Evolutionary conservation across 805 yeast species (phyloP), one percentile per base, ranked within the genome.

Genomic region (Ogataea methanolica): DNA sequence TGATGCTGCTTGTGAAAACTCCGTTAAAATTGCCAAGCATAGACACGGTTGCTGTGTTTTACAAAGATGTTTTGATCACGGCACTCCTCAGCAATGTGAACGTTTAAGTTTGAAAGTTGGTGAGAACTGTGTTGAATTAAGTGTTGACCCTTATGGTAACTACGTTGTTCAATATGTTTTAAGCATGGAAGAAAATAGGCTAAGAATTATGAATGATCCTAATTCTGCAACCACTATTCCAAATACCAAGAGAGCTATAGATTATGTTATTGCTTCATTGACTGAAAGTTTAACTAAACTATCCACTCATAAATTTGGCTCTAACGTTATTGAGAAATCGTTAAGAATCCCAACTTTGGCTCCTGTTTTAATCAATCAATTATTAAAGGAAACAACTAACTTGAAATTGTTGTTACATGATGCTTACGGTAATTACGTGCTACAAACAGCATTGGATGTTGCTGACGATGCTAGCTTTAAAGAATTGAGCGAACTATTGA

Each of bases 1-100:
- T 63, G 94, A 90, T 61, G 85, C 96, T 16, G 94, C 94, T 4
- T 74, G 83, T 49, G 68, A 67, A 14, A 76, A 89, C 54, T 85
- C 94, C 53, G 75, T 82, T 36, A 85, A 82, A 48, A 88, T 94
- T 47, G 96, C 97, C 5, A 89, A 95, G 41, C 98, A 94, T 62
- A 80, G 97, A 61, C 98, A 94, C 62, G 99, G 98, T 6, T 94
- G 99, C 70, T 92, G 98, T 68, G 98, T 92, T 23, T 73, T 92
- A 48, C 99, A 92, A 69, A 79, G 98, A 58, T 91, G 98, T 66
- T 76, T 94, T 57, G 98, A 94, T 66, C 88, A 85, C 66, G 97
- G 98, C 4, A 78, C 82, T 21, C 68, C 69, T 4, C 73, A 68
- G 36, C 97, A 94, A 67, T 77, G 89, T 47, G 73, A 74, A 53